A percentile compares a stretch with the other conserved stretches of the same genome.
These are phyloP conservation scores for Boletus sp. DNA, from an alignment of 768 basidiomycete genomes.

Conservation along the genomic window DNA sequence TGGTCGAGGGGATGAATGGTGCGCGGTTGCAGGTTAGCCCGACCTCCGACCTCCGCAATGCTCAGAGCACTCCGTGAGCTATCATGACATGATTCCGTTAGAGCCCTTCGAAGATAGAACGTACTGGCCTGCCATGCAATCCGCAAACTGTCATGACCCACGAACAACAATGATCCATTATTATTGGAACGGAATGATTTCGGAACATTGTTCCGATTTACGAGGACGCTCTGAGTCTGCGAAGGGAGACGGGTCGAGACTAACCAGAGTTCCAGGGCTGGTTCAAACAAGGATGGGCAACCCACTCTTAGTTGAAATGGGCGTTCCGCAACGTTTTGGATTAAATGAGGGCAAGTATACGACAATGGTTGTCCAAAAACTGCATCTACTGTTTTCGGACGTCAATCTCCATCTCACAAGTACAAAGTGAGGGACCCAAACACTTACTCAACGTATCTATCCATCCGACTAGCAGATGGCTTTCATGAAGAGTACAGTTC, in stretches of 20 bases:
- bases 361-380: conserved; percentile 19
- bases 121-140: background rate
- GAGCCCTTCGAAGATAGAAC: background rate
- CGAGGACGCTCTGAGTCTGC: too few species aligned
- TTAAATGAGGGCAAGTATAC: conserved; percentile 18
- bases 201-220: background rate
- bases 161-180: background rate
- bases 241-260: background rate
- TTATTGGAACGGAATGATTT: background rate
- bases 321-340: conserved; percentile 14
- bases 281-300: background rate
- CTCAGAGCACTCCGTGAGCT: background rate
- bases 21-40: background rate
- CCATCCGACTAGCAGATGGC: conserved; percentile 4
- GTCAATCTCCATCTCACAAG: background rate
- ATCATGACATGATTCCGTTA: background rate
- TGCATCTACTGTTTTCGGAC: conserved; percentile 25
- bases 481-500: conserved; percentile 55
- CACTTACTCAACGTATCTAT: conserved; percentile 20
- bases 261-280: too few species aligned
- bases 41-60: background rate
- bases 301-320: background rate
- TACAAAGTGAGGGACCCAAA: background rate
- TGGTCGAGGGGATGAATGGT: background rate
- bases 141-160: background rate